A percentile compares a stretch with the other conserved stretches of the same genome.
These are phyloP conservation scores for Fusarium sp. DNA, from an alignment of 2,329 filamentous ascomycete species.

Conservation along the genomic window DNA sequence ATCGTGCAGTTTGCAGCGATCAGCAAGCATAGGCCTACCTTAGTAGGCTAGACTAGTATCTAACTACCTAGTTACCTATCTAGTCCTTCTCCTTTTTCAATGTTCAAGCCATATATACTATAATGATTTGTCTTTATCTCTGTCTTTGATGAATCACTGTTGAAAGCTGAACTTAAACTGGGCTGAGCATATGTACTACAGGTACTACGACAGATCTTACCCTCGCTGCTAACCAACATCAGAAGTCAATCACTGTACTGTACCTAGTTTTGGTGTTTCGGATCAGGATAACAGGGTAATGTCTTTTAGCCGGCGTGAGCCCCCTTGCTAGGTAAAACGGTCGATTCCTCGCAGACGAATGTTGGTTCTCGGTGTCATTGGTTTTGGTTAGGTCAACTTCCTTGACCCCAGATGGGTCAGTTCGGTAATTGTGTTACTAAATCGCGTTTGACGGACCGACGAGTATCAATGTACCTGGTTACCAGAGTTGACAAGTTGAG, in stretches of 20 bases:
- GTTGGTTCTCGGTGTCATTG: slow-evolving; percentile 10
- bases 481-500: not conserved
- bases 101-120: not conserved
- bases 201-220: not conserved
- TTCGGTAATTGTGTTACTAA: not conserved
- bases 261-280: slow-evolving; percentile 5
- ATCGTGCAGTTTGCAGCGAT: slow-evolving; percentile 8
- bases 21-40: not conserved
- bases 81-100: not conserved
- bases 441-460: slow-evolving; percentile 8
- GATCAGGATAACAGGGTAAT: slow-evolving; percentile 23
- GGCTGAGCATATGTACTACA: not conserved
- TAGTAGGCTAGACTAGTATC: not conserved
- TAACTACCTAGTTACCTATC: not conserved
- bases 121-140: not conserved
- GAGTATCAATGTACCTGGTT: not conserved
- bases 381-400: slow-evolving; percentile 1
- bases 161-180: not conserved
- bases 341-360: slow-evolving; percentile 2
- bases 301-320: slow-evolving; percentile 32
- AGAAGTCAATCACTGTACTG: not conserved
- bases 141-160: slow-evolving; percentile 6
- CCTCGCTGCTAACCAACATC: not conserved
- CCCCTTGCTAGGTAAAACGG: slow-evolving; percentile 25
- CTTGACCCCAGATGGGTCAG: slow-evolving; percentile 1